phyloP scores from a whole-genome alignment of 139 green algal genomes.

The Coelastrella sp. region DNA sequence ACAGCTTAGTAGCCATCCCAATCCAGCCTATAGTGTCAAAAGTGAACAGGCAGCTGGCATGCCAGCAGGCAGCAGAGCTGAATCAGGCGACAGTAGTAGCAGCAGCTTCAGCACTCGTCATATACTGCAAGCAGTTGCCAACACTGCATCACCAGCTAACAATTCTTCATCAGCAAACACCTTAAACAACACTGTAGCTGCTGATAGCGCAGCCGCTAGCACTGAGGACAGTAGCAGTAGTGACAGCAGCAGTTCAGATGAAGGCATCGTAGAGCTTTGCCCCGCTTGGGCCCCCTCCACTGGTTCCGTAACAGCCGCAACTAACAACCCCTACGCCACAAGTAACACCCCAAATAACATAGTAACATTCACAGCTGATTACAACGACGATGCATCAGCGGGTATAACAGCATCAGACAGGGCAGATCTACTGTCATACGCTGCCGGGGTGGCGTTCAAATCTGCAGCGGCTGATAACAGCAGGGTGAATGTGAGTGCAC shows the following conservation, averaged over 20 bases:
- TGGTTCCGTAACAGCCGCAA: background rate
- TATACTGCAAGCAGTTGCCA: background rate
- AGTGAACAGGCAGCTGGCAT: background rate
- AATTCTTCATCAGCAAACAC: background rate
- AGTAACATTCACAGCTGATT: background rate
- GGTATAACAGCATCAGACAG: slow-evolving; percentile 3
- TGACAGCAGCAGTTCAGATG: background rate
- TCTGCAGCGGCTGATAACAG: background rate
- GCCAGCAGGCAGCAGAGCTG: background rate
- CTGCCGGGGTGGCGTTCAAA: background rate
- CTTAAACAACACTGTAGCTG: background rate
- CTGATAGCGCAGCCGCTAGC: background rate
- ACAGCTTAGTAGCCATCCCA: background rate
- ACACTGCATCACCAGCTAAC: background rate
- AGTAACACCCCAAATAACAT: background rate
- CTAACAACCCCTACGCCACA: background rate
- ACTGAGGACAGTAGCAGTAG: background rate
- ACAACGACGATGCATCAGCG: background rate
- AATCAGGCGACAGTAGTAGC: background rate
- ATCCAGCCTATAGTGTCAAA: background rate
- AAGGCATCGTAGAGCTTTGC: background rate
- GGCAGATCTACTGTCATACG: background rate
- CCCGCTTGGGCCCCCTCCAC: background rate
- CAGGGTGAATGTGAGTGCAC: background rate
- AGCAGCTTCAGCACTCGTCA: background rate